Base-by-base conservation (phyloP, 2,329 filamentous ascomycete genomes). In the Eutypella sp. region DNA sequence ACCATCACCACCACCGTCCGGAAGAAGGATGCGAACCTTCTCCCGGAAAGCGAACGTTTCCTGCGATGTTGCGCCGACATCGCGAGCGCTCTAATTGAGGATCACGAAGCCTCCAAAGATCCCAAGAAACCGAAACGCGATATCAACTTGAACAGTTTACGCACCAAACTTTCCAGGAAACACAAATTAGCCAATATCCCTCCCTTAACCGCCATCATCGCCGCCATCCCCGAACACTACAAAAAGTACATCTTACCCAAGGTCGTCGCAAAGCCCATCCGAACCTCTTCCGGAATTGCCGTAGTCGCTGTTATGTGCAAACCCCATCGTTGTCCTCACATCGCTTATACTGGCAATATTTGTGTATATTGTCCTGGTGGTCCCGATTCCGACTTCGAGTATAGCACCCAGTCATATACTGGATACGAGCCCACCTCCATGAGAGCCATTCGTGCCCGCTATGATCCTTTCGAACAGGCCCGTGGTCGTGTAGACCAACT, bases 261-360 rank as follows among this genome's bases (percentile, higher is more conserved):
- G 70, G 75, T 99, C 51, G 90, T 99, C 57, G 93, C 95, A 22
- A 99, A 99, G 69, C 93, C 93, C 2, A 97, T 99, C 49, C 79
- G 89, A 58, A 96, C 92, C 15, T 95, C 92, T 0, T 96, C 91
- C 43, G 93, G 93, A 47, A 99, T 99, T 58, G 93, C 93, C 2
- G 93, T 99, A 8, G 93, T 99, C 40, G 93, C 95, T 37, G 95
- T 99, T 56, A 99, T 99, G 93, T 97, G 93, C 78, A 99, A 99
- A 68, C 93, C 93, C 20, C 93, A 99, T 66, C 79, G 93, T 63
- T 99, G 93, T 62, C 93, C 93, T 16, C 93, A 99, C 63, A 99
- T 99, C 57, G 89, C 93, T 10, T 99, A 96, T 67, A 99, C 93
- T 0, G 93, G 93, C 52, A 99, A 99, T 64, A 97, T 99, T 52